phyloP scores from a whole-genome alignment of 129 eudicot species.

The Centella asiatica region DNA sequence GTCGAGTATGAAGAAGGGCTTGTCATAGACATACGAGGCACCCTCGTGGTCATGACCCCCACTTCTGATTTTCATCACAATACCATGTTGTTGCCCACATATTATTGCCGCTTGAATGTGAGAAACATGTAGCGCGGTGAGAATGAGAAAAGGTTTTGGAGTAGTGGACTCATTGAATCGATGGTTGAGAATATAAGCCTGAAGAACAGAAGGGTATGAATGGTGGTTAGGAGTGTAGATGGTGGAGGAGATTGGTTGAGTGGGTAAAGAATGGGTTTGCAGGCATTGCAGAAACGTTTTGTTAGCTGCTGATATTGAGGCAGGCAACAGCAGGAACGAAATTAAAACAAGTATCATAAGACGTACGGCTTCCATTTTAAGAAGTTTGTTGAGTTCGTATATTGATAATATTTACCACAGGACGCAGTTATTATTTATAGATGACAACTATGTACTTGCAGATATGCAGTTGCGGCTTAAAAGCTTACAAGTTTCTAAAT shows the following conservation, averaged over 20 bases:
- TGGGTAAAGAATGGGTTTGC: slow-evolving; percentile 16
- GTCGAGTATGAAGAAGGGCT: slow-evolving; percentile 8
- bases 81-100: slow-evolving; percentile 24
- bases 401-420: too few relatives aligned
- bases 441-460: too few relatives aligned
- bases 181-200: slow-evolving; percentile 34
- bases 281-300: slow-evolving; percentile 40
- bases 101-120: slow-evolving; percentile 34
- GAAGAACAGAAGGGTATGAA: slow-evolving; percentile 26
- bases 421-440: too few relatives aligned
- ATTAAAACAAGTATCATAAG: too few relatives aligned
- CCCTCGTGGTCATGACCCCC: slow-evolving; percentile 36
- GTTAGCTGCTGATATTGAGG: too few relatives aligned
- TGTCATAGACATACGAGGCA: slow-evolving; percentile 1
- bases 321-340: too few relatives aligned
- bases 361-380: too few relatives aligned
- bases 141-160: slow-evolving; percentile 29
- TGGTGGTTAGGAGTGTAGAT: slow-evolving; percentile 32
- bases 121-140: slow-evolving; percentile 35
- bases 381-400: too few relatives aligned
- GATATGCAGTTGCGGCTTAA: too few relatives aligned
- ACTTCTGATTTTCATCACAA: slow-evolving; percentile 34
- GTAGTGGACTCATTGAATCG: slow-evolving; percentile 37
- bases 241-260: slow-evolving; percentile 28
- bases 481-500: too few relatives aligned